Base-by-base conservation (phyloP, 2,329 filamentous ascomycete species). In the Fusarium continuum region DNA sequence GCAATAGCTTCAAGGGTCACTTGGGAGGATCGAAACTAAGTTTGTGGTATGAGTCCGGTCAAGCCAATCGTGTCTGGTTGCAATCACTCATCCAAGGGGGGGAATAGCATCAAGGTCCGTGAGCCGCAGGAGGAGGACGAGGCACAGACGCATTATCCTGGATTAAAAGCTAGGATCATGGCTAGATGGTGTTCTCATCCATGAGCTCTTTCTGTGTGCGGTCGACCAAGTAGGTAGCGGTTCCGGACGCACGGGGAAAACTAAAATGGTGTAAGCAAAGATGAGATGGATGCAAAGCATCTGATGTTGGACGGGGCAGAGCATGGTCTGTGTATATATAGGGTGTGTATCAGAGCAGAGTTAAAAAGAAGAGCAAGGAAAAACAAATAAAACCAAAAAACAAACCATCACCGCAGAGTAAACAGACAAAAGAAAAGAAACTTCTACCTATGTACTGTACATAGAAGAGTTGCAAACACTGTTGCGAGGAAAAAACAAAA, bases 101-200 rank as follows among this genome's bases (percentile, higher is more conserved):
- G n/a, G n/a, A 44, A n/a, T 38, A 41, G 34, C 31, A 31, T 20
- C 35, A 43, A 41, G 31, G 56, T 47, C 51, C 45, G 55, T 41
- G 45, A 46, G 50, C 50, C 26, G 49, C 49, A 53, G 49, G 40
- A 26, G 16, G 26, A 51, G 40, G 22, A 45, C 14, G 39, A 46
- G 19, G 40, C 39, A 56, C 32, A 39, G 52, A 34, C 26, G 41
- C 34, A 56, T 41, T 16, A 41, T 39, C 39, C 35, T 55, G 55
- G 50, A 28, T 49, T 11, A 16, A 17, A 40, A 43, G 41, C 62
- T 32, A 47, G 62, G 62, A 48, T 65, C 62, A 55, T 50, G 52
- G 20, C 39, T 25, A 54, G 22, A 40, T 36, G 16, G 22, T 44
- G 40, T 22, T 35, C n/a, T 35, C 16, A 25, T 41, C 35, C 49